Evolutionary conservation across 2,329 filamentous ascomycete species (phyloP), one percentile per base, ranked within the genome.

Genomic region (Fusarium sp.): DNA sequence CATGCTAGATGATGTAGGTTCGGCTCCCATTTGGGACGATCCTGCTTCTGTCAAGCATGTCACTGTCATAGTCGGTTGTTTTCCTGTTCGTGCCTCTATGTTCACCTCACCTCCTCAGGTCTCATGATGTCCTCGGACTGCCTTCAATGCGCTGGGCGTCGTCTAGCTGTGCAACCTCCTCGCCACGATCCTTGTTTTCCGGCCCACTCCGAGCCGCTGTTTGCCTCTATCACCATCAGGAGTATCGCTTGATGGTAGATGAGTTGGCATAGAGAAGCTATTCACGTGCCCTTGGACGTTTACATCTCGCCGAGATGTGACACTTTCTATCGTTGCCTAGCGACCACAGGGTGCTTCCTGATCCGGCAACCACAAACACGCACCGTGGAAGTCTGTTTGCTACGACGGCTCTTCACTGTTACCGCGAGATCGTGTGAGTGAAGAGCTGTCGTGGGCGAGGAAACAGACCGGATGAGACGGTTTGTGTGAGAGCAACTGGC

Each of bases 311-410:
- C 22, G 45, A 41, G 35, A 20, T n/a, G 72, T 73, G 65, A 62
- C 52, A 74, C 72, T 3, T 27, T n/a, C 18, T 35, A 50, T 33
- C 13, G 72, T 72, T 74, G 54, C 64, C 58, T 11, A 39, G 71
- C 64, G 71, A 74, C 61, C 20, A 18, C 45, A 13, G 5, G 37
- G 13, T 5, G 10, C 48, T 56, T 2, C 57, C 41, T 68, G 41
- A 74, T 74, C 56, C 56, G 67, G 50, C 37, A 50, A 67, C 9
- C n/a, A 11, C 31, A 20, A 57, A 35, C 13, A 18, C 1, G n/a
- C 4, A 39, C 22, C 20, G 16, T 11, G 33, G 31, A 29, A 7
- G 22, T n/a, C 5, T 54, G 50, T 33, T 54, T 54, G 27, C 27
- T 64, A 41, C 27, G 13, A 31, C 10, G 18, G 24, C 6, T 14